Evolutionary conservation across 2,329 filamentous ascomycete genomes (phyloP).

Genomic region (Botryotinia narcissicola): DNA sequence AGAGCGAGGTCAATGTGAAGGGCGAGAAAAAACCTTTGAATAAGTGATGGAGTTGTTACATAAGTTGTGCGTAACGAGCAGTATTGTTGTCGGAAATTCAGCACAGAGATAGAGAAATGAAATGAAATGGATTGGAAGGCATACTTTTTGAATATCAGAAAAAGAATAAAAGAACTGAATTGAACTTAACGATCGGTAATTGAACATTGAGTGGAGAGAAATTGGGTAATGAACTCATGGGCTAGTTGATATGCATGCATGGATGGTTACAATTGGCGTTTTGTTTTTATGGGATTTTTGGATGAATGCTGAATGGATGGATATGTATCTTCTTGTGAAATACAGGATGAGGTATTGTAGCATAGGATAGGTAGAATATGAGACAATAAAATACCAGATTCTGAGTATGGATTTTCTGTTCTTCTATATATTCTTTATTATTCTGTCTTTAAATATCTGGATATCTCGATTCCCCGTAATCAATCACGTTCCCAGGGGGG

Average conservation of each 20-base stretch:
- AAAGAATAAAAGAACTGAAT: not conserved
- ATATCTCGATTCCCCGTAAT: too few species aligned
- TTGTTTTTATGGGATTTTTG: not conserved
- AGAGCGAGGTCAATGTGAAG: constrained; percentile 29
- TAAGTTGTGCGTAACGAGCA: not conserved
- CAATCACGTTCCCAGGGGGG: too few species aligned
- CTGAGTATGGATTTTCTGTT: too few species aligned
- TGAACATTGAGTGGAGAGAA: not conserved
- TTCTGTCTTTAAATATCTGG: too few species aligned
- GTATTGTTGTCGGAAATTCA: not conserved
- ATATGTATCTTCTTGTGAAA: not conserved
- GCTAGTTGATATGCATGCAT: not conserved
- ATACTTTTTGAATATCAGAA: not conserved
- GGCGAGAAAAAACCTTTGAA: constrained; percentile 8
- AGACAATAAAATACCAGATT: too few species aligned
- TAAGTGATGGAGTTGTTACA: constrained; percentile 15
- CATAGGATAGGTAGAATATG: fast-evolving
- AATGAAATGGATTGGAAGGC: not conserved
- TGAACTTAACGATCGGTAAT: not conserved
- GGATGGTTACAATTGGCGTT: not conserved
- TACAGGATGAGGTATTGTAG: not conserved
- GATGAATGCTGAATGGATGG: not conserved
- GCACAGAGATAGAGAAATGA: not conserved
- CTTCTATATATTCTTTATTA: too few species aligned
- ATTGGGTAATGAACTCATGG: not conserved